phyloP scores from a whole-genome alignment of 2,329 filamentous ascomycete genomes.

The Hypoxylon sp. region DNA sequence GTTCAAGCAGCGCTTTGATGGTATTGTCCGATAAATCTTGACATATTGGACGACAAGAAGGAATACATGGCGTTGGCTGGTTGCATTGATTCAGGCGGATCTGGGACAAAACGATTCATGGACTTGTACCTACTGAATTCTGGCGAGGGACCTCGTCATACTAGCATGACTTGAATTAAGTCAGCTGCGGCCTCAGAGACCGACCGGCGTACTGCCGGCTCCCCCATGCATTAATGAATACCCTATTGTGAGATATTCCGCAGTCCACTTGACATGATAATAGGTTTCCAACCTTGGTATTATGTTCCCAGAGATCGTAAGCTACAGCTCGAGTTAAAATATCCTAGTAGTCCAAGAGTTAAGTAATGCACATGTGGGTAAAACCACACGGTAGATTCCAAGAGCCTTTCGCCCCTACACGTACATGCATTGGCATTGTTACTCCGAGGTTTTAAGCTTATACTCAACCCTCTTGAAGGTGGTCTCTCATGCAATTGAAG shows the following conservation, averaged over 20 bases:
- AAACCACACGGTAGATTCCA: not conserved
- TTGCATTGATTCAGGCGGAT: conserved; percentile 58
- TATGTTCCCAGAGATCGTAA: not conserved
- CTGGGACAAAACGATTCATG: conserved; percentile 59
- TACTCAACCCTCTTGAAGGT: not conserved
- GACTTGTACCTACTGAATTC: conserved; percentile 60
- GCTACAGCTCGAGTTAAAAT: not conserved
- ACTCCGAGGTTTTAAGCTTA: not conserved
- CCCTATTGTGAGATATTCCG: conserved; percentile 44
- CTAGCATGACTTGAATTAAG: conserved; percentile 71
- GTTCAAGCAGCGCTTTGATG: conserved; percentile 93
- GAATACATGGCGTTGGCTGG: conserved; percentile 57
- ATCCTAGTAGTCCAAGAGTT: not conserved
- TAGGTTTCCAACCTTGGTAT: not conserved
- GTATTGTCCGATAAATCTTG: conserved; percentile 92
- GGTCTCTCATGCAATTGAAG: too few relatives aligned
- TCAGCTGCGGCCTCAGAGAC: conserved; percentile 80
- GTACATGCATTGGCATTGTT: not conserved
- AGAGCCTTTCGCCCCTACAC: not conserved
- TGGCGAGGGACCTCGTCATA: conserved; percentile 63
- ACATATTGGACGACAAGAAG: conserved; percentile 40
- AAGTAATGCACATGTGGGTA: too few relatives aligned
- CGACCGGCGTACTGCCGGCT: conserved; percentile 79
- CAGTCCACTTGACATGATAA: not conserved
- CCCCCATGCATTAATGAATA: conserved; percentile 51